phyloP scores from a whole-genome alignment of 345 rosid genomes.

The Dimocarpus longan region DNA sequence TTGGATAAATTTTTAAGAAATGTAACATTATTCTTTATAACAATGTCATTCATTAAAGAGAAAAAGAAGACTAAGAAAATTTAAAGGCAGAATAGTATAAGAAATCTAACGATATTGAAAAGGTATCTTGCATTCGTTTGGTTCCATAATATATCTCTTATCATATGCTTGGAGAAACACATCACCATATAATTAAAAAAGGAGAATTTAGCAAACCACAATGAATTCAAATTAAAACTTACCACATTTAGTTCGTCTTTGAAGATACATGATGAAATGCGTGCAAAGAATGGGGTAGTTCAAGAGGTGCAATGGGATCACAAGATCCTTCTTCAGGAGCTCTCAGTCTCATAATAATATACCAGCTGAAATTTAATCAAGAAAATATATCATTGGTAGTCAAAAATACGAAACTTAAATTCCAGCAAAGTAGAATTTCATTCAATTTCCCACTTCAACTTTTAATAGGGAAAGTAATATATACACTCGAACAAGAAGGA shows the following conservation, averaged over 20 bases:
- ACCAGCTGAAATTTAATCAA: slow-evolving; percentile 56
- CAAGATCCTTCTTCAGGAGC: slow-evolving; percentile 53
- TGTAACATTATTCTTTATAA: too few species aligned
- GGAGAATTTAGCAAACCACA: not conserved
- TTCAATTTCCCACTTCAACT: not conserved
- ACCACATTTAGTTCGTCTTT: slow-evolving; percentile 48
- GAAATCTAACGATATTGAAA: not conserved
- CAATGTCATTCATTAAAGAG: not conserved
- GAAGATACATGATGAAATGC: slow-evolving; percentile 66
- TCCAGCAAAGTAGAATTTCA: not conserved
- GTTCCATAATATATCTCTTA: not conserved
- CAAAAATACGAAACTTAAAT: not conserved
- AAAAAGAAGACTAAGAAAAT: not conserved
- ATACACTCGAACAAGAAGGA: not conserved
- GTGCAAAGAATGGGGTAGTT: slow-evolving; percentile 75
- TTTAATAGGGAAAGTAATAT: not conserved
- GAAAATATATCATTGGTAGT: slow-evolving; percentile 4
- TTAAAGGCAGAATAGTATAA: slow-evolving; percentile 5
- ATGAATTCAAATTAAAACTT: slow-evolving; percentile 20
- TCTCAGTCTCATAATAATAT: slow-evolving; percentile 62
- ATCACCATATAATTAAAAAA: not conserved
- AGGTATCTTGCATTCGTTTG: not conserved
- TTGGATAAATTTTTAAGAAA: too few species aligned
- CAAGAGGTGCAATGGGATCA: slow-evolving; percentile 72
- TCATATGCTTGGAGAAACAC: not conserved